phyloP scores from a whole-genome alignment of 2,329 filamentous ascomycete species.

The Diaporthe ampelina region DNA sequence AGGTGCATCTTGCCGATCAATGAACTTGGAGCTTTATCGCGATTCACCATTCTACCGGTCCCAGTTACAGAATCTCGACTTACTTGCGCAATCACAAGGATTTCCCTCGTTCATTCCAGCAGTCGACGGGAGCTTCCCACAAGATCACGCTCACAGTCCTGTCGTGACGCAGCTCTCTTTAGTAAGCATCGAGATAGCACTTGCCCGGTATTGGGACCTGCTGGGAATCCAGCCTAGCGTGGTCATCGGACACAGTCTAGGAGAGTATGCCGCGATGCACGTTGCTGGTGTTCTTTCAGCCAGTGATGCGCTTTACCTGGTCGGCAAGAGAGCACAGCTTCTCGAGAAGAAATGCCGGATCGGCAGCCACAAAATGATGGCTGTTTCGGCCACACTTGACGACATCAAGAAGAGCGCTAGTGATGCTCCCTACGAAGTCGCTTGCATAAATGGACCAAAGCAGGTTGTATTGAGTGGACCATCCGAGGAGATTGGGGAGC shows the following conservation, averaged over 20 bases:
- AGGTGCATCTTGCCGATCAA: constrained; percentile 52
- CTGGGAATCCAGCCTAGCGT: constrained; percentile 60
- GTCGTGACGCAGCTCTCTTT: constrained; percentile 58
- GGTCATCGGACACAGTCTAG: constrained; percentile 71
- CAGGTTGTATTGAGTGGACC: too few species aligned
- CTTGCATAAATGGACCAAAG: too few species aligned
- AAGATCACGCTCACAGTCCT: constrained; percentile 42
- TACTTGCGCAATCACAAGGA: constrained; percentile 48
- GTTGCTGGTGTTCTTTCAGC: constrained; percentile 75
- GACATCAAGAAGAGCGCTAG: too few species aligned
- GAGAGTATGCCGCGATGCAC: constrained; percentile 74
- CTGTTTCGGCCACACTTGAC: too few species aligned
- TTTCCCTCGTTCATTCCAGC: constrained; percentile 57
- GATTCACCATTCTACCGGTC: constrained; percentile 51
- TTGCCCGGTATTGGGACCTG: constrained; percentile 54
- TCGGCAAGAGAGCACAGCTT: constrained; percentile 70
- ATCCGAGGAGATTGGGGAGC: constrained; percentile 57
- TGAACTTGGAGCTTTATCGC: constrained; percentile 53
- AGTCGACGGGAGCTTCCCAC: constrained; percentile 55
- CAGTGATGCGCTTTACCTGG: constrained; percentile 72
- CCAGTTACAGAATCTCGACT: constrained; percentile 52
- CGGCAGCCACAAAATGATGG: too few species aligned
- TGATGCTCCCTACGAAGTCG: neutral
- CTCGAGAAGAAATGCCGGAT: constrained; percentile 61
- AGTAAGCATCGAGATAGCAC: too few species aligned